Evolutionary conservation across 192 early-diverging fungal species (phyloP).

Genomic region (Entomortierella parvispora): DNA sequence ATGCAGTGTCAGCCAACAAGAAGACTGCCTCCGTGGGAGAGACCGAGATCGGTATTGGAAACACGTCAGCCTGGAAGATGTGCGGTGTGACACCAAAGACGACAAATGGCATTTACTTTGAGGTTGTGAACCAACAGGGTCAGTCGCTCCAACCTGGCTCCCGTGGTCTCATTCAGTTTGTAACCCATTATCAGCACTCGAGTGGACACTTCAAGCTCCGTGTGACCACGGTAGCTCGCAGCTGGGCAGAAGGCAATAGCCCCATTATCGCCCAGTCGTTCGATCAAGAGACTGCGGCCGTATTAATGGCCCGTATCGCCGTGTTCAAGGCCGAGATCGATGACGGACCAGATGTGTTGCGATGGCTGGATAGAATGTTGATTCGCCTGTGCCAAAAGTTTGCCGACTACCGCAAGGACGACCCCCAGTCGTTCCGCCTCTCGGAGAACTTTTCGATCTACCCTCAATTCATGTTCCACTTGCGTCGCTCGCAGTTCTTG

Average conservation of each 20-base stretch:
- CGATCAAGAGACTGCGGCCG: constrained; percentile 98
- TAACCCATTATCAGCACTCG: constrained; percentile 96
- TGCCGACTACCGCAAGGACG: constrained; percentile 96
- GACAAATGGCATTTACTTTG: constrained; percentile 94
- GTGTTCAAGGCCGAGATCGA: constrained; percentile 98
- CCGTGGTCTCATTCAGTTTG: constrained; percentile 93
- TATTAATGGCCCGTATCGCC: constrained; percentile 96
- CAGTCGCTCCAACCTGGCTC: constrained; percentile 86
- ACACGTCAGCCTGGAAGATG: constrained; percentile 96
- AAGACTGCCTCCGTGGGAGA: constrained; percentile 93
- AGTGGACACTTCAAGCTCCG: constrained; percentile 90
- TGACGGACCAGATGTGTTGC: constrained; percentile 95
- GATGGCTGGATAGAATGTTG: constrained; percentile 98
- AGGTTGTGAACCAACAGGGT: constrained; percentile 91
- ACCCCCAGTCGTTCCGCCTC: constrained; percentile 91
- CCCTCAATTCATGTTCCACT: constrained; percentile 99
- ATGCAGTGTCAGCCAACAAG: constrained; percentile 90
- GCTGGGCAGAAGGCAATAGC: constrained; percentile 79
- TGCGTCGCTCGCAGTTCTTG: constrained; percentile 96
- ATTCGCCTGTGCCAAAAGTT: constrained; percentile 98
- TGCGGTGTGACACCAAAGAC: constrained; percentile 89
- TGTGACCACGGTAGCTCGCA: constrained; percentile 95
- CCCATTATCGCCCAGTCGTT: constrained; percentile 92
- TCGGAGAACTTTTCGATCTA: constrained; percentile 97
- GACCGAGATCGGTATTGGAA: constrained; percentile 98